Evolutionary conservation across 1,139 yeast species (phyloP).

Genomic region (Sugiyamaella novakii): DNA sequence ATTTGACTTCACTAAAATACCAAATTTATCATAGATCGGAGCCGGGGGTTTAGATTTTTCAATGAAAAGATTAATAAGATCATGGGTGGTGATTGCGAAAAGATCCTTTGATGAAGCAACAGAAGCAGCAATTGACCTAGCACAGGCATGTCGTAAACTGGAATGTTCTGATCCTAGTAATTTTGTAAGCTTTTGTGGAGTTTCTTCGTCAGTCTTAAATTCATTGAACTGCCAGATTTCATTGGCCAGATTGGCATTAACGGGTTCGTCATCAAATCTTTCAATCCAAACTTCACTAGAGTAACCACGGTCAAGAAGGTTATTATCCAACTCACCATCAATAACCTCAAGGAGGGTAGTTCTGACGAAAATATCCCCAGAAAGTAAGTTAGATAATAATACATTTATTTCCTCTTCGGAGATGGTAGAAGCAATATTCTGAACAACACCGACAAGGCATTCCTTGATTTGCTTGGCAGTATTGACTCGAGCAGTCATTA

Average conservation of each 20-base stretch:
- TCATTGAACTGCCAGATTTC: constrained; percentile 86
- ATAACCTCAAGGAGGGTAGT: constrained; percentile 77
- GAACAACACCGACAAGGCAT: constrained; percentile 73
- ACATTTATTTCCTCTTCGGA: constrained; percentile 58
- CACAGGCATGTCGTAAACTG: constrained; percentile 17
- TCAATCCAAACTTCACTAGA: constrained; percentile 78
- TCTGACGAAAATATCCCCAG: constrained; percentile 72
- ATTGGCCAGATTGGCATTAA: constrained; percentile 64
- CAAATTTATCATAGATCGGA: constrained; percentile 74
- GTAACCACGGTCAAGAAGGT: constrained; percentile 54
- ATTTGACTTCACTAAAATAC: constrained; percentile 68
- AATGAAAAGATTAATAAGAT: constrained; percentile 57
- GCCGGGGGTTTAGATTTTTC: constrained; percentile 74
- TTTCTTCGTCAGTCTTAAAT: constrained; percentile 51
- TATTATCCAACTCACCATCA: constrained; percentile 76
- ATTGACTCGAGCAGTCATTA: constrained; percentile 67
- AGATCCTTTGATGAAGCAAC: constrained; percentile 45
- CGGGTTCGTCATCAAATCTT: constrained; percentile 69
- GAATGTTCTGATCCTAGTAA: constrained; percentile 28
- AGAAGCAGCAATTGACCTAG: constrained; percentile 38
- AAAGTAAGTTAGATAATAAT: constrained; percentile 59
- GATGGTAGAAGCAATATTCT: constrained; percentile 66
- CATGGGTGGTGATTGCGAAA: constrained; percentile 29
- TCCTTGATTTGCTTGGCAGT: constrained; percentile 83
- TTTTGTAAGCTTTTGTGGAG: constrained; percentile 28